These are phyloP conservation scores for Emericellopsis cladophorae DNA, from an alignment of 2,329 filamentous ascomycete species.

Conservation along the genomic window DNA sequence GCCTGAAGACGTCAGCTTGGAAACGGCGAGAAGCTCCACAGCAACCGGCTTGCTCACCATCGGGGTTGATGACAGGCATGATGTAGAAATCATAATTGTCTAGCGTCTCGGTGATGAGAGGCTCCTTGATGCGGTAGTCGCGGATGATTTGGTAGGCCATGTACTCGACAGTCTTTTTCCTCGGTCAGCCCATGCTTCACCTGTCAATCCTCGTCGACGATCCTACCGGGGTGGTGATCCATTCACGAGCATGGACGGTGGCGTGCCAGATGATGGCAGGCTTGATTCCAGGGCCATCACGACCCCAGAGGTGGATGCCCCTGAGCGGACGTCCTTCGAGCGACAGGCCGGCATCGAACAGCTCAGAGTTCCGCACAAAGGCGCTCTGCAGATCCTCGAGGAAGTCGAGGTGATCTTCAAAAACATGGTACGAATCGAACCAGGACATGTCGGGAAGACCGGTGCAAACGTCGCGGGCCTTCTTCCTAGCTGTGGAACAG, in stretches of 20 bases:
- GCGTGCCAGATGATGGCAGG: conserved; percentile 43
- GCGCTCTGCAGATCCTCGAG: conserved; percentile 27
- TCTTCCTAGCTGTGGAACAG: neutral
- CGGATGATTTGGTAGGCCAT: conserved; percentile 32
- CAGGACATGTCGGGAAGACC: conserved; percentile 3
- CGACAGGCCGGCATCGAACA: conserved; percentile 34
- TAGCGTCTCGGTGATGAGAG: conserved; percentile 19
- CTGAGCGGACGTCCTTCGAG: conserved; percentile 40
- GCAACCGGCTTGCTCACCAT: conserved; percentile 22
- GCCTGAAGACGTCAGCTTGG: conserved; percentile 16
- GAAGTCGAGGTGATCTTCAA: conserved; percentile 35
- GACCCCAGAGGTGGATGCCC: conserved; percentile 45
- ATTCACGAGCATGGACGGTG: conserved; percentile 47
- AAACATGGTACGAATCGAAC: conserved; percentile 40
- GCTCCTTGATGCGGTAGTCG: conserved; percentile 9
- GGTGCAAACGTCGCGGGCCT: conserved; percentile 1
- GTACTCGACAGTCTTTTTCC: conserved; percentile 32
- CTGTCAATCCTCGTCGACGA: neutral
- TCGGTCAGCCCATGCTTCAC: neutral
- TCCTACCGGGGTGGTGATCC: conserved; percentile 31
- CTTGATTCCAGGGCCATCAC: conserved; percentile 26
- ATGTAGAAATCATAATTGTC: conserved; percentile 56
- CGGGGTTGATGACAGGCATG: conserved; percentile 49
- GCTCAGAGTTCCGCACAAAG: conserved; percentile 30
- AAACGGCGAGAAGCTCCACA: too few species aligned